Conservation (phyloP, 352 stramenopile genomes). For the Globisporangium paddicum region DNA sequence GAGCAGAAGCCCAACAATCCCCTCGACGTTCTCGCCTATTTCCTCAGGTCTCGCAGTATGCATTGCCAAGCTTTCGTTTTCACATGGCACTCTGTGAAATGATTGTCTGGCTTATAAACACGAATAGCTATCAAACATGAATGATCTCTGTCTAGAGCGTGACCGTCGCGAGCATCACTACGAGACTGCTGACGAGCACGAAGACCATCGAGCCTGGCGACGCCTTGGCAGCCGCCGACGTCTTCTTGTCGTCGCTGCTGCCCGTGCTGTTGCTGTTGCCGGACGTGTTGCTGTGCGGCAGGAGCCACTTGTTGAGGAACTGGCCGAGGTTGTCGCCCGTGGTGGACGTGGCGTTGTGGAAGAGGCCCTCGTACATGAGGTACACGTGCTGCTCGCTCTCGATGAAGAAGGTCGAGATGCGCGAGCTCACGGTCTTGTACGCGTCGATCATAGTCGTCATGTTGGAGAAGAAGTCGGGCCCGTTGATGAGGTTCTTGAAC, state of each 20-base stretch:
- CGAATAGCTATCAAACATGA: too few relatives aligned
- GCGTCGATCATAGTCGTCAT: conserved; percentile 47
- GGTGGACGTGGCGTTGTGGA: conserved; percentile 41
- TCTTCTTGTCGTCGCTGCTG: not conserved
- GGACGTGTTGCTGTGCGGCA: conserved; percentile 12
- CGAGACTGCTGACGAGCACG: conserved; percentile 8
- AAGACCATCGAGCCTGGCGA: not conserved
- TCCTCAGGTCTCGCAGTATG: too few relatives aligned
- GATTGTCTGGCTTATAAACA: too few relatives aligned
- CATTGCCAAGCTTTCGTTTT: too few relatives aligned
- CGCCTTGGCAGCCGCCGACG: not conserved
- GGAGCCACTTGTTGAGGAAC: conserved; percentile 22
- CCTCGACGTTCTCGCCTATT: too few relatives aligned
- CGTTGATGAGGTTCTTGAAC: conserved; percentile 46
- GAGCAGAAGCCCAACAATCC: too few relatives aligned
- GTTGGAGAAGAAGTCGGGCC: conserved; percentile 51
- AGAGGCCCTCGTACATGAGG: conserved; percentile 32
- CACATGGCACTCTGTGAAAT: too few relatives aligned
- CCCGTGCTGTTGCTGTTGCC: not conserved
- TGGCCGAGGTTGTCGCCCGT: conserved; percentile 23
- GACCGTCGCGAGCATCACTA: conserved; percentile 7
- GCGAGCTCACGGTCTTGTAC: conserved; percentile 40
- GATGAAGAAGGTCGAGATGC: conserved; percentile 49
- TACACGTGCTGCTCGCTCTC: conserved; percentile 46
- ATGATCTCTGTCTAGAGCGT: too few relatives aligned